phyloP scores from a whole-genome alignment of 129 eudicot genomes.

The Saussurea involucrata region DNA sequence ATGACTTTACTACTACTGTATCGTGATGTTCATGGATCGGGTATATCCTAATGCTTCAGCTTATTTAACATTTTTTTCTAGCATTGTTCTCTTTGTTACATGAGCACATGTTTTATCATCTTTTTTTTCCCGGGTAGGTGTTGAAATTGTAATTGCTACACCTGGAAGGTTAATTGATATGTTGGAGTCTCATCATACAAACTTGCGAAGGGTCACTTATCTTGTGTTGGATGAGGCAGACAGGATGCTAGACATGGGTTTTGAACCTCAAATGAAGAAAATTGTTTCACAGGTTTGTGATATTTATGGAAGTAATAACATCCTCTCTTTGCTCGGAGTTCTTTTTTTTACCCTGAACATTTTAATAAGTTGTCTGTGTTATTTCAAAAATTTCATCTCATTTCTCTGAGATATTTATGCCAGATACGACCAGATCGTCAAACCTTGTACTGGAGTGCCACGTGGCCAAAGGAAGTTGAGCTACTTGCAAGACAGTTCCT shows the following conservation, averaged over 20 bases:
- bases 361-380: too few species aligned
- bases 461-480: slow-evolving; percentile 99
- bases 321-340: too few species aligned
- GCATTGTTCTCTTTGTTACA: slow-evolving; percentile 6
- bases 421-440: slow-evolving; percentile 99
- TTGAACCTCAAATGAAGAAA: slow-evolving; percentile 94
- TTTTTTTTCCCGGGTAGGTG: slow-evolving; percentile 46
- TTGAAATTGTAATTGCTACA: slow-evolving; percentile 90
- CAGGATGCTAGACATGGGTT: slow-evolving; percentile 98
- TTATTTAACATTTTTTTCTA: slow-evolving; percentile 8
- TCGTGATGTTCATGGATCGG: slow-evolving; percentile 90
- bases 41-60: slow-evolving; percentile 72
- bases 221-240: slow-evolving; percentile 97
- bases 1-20: slow-evolving; percentile 96
- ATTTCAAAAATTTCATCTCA: not conserved
- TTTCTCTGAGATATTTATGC: slow-evolving; percentile 21
- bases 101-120: not conserved
- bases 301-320: too few species aligned
- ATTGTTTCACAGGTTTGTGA: slow-evolving; percentile 82
- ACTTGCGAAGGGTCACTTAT: slow-evolving; percentile 88
- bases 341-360: too few species aligned
- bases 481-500: slow-evolving; percentile 70
- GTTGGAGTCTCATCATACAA: slow-evolving; percentile 89
- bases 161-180: slow-evolving; percentile 95
- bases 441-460: slow-evolving; percentile 95